These are phyloP conservation scores for Torrubiella hemipterigena DNA, from an alignment of 2,329 filamentous ascomycete species.

Conservation along the genomic window DNA sequence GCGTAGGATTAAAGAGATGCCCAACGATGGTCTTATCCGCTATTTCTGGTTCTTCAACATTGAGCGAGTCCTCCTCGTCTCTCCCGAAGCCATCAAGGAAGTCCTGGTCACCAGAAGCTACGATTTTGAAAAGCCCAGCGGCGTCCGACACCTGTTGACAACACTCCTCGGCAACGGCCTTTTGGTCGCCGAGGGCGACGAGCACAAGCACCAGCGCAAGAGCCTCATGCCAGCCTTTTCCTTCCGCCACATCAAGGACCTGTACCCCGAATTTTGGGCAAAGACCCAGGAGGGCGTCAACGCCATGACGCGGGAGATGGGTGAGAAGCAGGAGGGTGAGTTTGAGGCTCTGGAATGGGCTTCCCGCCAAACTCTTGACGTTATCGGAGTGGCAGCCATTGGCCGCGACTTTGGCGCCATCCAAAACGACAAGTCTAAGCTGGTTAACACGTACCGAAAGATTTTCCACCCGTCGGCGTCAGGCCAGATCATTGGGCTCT, in stretches of 20 bases:
- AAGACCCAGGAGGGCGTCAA: conserved; percentile 25
- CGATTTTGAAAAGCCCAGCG: conserved; percentile 9
- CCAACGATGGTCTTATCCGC: conserved; percentile 57
- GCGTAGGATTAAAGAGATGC: conserved; percentile 49
- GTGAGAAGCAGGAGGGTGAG: background rate
- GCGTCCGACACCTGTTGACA: conserved; percentile 6
- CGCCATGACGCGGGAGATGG: background rate
- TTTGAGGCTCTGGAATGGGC: background rate
- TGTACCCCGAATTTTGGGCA: conserved; percentile 59
- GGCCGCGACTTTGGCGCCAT: background rate
- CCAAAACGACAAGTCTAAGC: background rate
- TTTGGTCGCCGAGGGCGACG: conserved; percentile 54
- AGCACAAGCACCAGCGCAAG: conserved; percentile 59
- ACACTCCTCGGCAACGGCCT: conserved; percentile 27
- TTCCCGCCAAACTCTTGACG: background rate
- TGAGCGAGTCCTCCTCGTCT: conserved; percentile 30
- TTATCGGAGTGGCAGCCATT: background rate
- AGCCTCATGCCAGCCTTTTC: conserved; percentile 55
- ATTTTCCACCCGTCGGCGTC: background rate
- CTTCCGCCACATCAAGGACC: conserved; percentile 55
- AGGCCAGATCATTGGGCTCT: background rate
- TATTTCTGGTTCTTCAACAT: conserved; percentile 51
- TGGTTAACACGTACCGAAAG: background rate
- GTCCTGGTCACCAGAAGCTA: conserved; percentile 5
- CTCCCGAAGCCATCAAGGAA: conserved; percentile 3